These are phyloP conservation scores for Boletellus sp. DNA, from an alignment of 1,284 basidiomycete species.

Conservation along the genomic window DNA sequence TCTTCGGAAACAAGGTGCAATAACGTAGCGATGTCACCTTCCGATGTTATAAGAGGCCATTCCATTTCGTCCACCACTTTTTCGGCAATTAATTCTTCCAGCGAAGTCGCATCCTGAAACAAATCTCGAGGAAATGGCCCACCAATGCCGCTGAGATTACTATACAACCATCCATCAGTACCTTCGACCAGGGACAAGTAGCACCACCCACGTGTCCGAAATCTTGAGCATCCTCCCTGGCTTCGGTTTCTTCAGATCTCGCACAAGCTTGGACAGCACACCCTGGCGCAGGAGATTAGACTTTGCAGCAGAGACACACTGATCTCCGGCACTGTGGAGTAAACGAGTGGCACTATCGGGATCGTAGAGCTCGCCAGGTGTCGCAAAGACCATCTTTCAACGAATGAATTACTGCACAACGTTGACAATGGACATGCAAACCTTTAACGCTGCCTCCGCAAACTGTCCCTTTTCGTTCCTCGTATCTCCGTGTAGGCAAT, in stretches of 20 bases:
- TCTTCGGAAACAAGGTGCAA: slow-evolving; percentile 69
- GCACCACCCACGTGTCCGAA: slow-evolving; percentile 54
- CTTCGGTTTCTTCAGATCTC: slow-evolving; percentile 55
- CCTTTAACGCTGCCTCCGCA: slow-evolving; percentile 72
- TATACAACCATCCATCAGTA: slow-evolving; percentile 9
- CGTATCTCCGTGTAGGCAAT: slow-evolving; percentile 35
- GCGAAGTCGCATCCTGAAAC: slow-evolving; percentile 62
- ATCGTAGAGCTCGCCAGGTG: slow-evolving; percentile 65
- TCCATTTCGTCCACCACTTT: slow-evolving; percentile 54
- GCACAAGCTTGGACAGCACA: slow-evolving; percentile 61
- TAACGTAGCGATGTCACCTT: slow-evolving; percentile 72
- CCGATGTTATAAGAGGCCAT: slow-evolving; percentile 69
- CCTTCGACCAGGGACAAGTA: slow-evolving; percentile 1
- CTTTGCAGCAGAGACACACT: slow-evolving; percentile 50
- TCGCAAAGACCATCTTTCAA: slow-evolving; percentile 71
- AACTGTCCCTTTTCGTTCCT: slow-evolving; percentile 44
- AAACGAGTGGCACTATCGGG: slow-evolving; percentile 52
- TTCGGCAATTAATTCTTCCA: slow-evolving; percentile 54
- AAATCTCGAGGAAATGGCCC: slow-evolving; percentile 61
- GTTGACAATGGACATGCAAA: slow-evolving; percentile 23
- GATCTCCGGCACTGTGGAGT: slow-evolving; percentile 53
- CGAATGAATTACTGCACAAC: slow-evolving; percentile 4
- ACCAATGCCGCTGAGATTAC: slow-evolving; percentile 65
- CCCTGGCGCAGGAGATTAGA: slow-evolving; percentile 58
- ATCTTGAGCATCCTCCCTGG: slow-evolving; percentile 73